These are phyloP conservation scores for Candida bentonensis DNA, from an alignment of 805 yeast species.

Conservation along the genomic window DNA sequence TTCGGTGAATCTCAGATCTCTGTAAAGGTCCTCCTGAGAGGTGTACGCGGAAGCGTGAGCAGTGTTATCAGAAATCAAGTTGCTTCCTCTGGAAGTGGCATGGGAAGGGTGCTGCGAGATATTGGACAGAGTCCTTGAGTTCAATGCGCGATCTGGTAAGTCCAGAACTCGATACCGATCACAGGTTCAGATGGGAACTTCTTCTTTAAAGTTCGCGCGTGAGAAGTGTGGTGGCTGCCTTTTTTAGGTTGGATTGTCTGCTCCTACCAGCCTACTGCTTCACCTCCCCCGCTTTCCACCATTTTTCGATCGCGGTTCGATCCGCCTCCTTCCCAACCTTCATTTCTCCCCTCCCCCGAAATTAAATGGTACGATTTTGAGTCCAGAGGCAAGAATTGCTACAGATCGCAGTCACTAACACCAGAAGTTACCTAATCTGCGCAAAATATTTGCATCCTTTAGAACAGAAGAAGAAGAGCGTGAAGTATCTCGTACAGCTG, in stretches of 20 bases:
- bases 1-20: constrained; percentile 1
- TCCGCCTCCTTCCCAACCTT: too few relatives aligned
- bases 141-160: constrained; percentile 1
- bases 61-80: neutral
- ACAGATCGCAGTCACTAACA: neutral
- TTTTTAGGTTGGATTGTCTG: too few relatives aligned
- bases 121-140: constrained; percentile 2
- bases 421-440: constrained; percentile 44
- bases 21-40: constrained; percentile 1
- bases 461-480: constrained; percentile 80
- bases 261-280: too few relatives aligned
- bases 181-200: neutral
- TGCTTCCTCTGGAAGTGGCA: neutral
- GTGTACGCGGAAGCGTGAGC: constrained; percentile 2
- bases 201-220: too few relatives aligned
- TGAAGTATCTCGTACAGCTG: constrained; percentile 55
- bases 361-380: too few relatives aligned
- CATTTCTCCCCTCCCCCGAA: too few relatives aligned
- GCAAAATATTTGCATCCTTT: constrained; percentile 69
- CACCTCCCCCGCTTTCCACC: too few relatives aligned
- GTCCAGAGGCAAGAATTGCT: too few relatives aligned
- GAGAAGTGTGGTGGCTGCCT: too few relatives aligned
- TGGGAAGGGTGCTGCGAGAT: constrained; percentile 1
- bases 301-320: too few relatives aligned
- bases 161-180: constrained; percentile 2